These are phyloP conservation scores for Aquilaria yunnanensis DNA, from an alignment of 345 rosid species.

Conservation along the genomic window DNA sequence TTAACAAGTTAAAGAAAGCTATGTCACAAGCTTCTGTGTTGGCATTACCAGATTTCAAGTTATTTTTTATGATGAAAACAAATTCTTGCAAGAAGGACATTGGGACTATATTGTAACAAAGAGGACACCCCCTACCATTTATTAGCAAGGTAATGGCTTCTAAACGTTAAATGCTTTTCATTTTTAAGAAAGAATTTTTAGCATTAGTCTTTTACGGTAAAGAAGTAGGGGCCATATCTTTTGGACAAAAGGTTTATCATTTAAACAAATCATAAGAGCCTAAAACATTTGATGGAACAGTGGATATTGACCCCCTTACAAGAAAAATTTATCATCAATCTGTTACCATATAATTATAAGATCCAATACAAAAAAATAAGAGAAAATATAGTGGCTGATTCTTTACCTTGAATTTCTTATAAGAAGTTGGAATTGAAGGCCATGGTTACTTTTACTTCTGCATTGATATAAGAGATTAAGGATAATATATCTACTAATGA, in stretches of 20 bases:
- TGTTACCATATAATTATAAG: background rate
- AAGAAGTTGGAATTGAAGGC: background rate
- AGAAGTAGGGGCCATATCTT: background rate
- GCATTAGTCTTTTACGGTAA: background rate
- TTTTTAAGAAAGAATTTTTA: background rate
- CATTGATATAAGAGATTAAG: background rate
- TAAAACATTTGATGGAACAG: slow-evolving; percentile 1
- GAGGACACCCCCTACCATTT: background rate
- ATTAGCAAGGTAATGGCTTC: background rate
- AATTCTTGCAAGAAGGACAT: background rate
- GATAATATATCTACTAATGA: background rate
- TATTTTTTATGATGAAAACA: background rate
- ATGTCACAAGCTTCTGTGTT: background rate
- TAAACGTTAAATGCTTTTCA: background rate
- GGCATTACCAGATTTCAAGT: background rate
- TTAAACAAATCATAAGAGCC: background rate
- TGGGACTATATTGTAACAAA: background rate
- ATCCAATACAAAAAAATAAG: background rate
- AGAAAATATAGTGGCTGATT: background rate
- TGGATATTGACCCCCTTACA: background rate
- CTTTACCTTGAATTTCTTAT: background rate
- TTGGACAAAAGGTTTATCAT: background rate
- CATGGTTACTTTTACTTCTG: background rate
- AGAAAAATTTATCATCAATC: background rate
- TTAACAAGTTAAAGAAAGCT: background rate